Evolutionary conservation across 2,329 filamentous ascomycete species (phyloP).

Genomic region (Colletotrichum sojae): DNA sequence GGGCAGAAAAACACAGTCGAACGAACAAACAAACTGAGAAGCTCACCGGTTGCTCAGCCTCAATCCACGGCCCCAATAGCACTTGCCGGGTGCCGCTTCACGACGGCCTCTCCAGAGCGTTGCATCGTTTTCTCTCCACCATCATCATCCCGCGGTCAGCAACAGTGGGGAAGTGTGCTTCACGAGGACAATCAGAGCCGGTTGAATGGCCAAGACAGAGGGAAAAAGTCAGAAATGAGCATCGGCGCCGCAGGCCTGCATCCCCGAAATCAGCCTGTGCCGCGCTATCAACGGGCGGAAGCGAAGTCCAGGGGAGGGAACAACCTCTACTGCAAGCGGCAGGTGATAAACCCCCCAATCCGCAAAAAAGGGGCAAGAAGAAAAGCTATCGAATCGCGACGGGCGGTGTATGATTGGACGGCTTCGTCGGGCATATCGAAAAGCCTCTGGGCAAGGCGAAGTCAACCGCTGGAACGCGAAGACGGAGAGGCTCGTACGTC

Average conservation of each 20-base stretch:
- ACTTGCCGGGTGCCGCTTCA: background rate
- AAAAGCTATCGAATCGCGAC: background rate
- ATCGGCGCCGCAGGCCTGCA: too few species aligned
- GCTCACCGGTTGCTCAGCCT: background rate
- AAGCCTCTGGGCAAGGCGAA: too few species aligned
- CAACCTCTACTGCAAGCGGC: conserved; percentile 19
- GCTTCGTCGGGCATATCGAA: too few species aligned
- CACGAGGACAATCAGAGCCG: background rate
- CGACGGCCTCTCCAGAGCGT: background rate
- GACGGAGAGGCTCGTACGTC: too few species aligned
- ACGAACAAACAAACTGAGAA: background rate
- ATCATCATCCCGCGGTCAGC: background rate
- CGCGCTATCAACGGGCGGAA: background rate
- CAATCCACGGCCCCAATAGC: background rate
- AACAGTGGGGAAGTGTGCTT: background rate
- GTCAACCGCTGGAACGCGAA: too few species aligned
- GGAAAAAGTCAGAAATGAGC: too few species aligned
- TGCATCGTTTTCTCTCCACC: background rate
- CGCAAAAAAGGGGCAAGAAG: conserved; percentile 6
- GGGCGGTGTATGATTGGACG: too few species aligned
- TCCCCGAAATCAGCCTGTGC: too few species aligned
- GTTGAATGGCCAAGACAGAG: background rate
- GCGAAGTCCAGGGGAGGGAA: background rate
- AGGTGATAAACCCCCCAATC: conserved; percentile 4
- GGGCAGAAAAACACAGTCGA: too few species aligned